phyloP scores from a whole-genome alignment of 306 rosid species.

The Canavalia gladiata region DNA sequence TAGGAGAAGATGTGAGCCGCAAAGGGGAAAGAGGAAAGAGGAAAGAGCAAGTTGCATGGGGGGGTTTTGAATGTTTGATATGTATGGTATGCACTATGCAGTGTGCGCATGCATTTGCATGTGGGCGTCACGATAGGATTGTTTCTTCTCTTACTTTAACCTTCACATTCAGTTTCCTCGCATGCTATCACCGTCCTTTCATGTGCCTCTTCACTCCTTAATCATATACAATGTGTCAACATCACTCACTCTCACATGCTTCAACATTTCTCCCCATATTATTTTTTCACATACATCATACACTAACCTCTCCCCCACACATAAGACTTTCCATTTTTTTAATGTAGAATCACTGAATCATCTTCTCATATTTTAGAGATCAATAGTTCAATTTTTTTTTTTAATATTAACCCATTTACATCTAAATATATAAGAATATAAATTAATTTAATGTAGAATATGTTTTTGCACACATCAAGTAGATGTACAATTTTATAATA shows the following conservation, averaged over 20 bases:
- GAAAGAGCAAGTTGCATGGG: conserved; percentile 29
- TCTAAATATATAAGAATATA: no score
- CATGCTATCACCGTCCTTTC: conserved; percentile 46
- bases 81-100: not conserved
- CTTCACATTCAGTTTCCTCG: conserved; percentile 15
- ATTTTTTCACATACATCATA: not conserved
- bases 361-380: no score
- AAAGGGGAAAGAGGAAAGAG: not conserved
- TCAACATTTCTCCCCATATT: not conserved
- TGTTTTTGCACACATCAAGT: no score
- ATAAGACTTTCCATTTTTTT: no score
- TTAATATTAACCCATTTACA: no score
- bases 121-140: not conserved
- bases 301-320: no score
- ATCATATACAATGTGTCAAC: not conserved
- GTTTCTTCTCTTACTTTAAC: no score
- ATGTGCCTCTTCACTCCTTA: not conserved
- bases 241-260: conserved; percentile 19
- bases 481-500: no score
- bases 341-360: no score
- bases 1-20: conserved; percentile 47
- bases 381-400: no score
- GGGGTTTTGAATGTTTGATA: no score
- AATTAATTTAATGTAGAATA: no score
- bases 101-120: conserved; percentile 12